A percentile compares a stretch with the other conserved stretches of the same genome.
These are phyloP conservation scores for Lablab purpureus DNA, from an alignment of 306 rosid species.

Conservation along the genomic window DNA sequence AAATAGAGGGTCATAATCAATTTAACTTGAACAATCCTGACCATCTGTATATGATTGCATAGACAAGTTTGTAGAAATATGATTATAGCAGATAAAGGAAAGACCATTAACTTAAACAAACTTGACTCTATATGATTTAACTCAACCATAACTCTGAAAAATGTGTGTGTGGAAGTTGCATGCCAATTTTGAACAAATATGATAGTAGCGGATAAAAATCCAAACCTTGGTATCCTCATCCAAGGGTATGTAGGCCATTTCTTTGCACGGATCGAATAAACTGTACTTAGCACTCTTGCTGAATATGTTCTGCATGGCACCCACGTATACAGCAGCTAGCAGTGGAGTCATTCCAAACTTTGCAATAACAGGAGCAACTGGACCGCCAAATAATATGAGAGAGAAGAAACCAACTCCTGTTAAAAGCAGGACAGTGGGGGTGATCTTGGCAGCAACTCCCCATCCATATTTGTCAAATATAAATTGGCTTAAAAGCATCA, in stretches of 20 bases:
- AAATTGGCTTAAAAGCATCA: conserved; percentile 95
- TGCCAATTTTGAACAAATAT: not conserved
- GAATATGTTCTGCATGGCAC: conserved; percentile 99
- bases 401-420: conserved; percentile 98
- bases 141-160: no score
- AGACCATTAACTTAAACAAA: no score
- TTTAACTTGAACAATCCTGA: not conserved
- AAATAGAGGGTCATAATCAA: not conserved
- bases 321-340: conserved; percentile 98
- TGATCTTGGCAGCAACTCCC: conserved; percentile 98
- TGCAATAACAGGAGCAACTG: conserved; percentile 73
- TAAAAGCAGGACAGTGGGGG: conserved; percentile 90
- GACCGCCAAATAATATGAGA: conserved; percentile 81
- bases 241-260: conserved; percentile 99
- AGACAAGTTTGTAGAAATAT: not conserved
- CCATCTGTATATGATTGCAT: not conserved
- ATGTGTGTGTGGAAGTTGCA: no score
- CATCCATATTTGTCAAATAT: conserved; percentile 92
- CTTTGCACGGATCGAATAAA: conserved; percentile 97
- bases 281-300: conserved; percentile 99
- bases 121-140: no score
- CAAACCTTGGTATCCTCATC: conserved; percentile 97
- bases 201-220: conserved; percentile 23
- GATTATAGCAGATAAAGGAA: conserved; percentile 24
- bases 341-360: conserved; percentile 90